Conservation (phyloP, 176 grass and related monocot genomes). For the Musa acuminata region DNA sequence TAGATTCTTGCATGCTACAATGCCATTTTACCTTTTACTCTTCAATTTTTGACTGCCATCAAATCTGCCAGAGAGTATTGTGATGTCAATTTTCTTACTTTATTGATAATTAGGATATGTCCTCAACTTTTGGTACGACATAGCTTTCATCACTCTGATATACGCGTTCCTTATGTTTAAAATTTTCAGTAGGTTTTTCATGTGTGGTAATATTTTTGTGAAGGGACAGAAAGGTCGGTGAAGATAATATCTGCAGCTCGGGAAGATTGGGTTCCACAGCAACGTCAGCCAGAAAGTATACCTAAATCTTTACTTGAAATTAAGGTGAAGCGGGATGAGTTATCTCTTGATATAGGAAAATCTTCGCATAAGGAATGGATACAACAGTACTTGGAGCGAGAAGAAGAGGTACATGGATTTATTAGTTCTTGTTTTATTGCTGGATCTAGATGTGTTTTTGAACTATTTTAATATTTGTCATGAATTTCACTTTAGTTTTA, state of each 20-base stretch:
- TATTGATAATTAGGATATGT: neutral
- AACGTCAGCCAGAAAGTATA: conserved; percentile 29
- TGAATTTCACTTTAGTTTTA: neutral
- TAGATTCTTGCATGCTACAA: conserved; percentile 13
- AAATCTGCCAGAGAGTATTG: neutral
- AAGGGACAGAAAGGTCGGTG: conserved; percentile 52
- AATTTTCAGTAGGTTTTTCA: neutral
- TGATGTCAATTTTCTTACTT: neutral
- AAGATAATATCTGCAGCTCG: conserved; percentile 78
- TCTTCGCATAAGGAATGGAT: conserved; percentile 81
- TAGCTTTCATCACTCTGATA: neutral
- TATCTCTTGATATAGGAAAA: conserved; percentile 60
- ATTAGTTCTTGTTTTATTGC: neutral
- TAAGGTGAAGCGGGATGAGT: conserved; percentile 33
- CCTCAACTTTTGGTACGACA: neutral
- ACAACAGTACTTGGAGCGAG: conserved; percentile 84
- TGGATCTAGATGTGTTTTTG: neutral
- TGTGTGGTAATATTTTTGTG: conserved; percentile 1
- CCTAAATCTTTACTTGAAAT: conserved; percentile 39
- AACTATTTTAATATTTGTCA: neutral
- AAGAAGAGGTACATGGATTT: conserved; percentile 47
- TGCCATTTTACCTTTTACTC: neutral
- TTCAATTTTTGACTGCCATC: neutral
- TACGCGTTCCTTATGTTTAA: neutral
- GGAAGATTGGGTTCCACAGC: conserved; percentile 64